Base-by-base conservation (phyloP, 1,139 yeast genomes). In the Blastobotrys niveus region DNA sequence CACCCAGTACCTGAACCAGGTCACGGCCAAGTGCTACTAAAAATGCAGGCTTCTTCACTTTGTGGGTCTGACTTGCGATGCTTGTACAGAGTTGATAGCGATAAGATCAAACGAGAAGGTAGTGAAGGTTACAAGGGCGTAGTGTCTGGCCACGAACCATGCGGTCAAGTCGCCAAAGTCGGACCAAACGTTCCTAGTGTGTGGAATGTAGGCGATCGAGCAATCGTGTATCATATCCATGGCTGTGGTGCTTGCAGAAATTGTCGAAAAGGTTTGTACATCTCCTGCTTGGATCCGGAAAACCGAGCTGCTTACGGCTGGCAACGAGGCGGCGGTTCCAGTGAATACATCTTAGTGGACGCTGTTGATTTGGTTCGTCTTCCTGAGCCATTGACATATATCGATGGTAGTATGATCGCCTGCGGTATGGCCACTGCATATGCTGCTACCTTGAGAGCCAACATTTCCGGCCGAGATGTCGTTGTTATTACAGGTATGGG, bases 401-500 rank as follows among this genome's bases (percentile, higher is more conserved):
- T 48, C 19, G 52, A 48, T 30, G 52, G 52, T 3, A 39, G 47
- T 24, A 45, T 48, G 49, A 42, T 48, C 20, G 52, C 52, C 10
- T 48, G 52, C 32, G 52, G 52, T 14, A 25, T 45, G 12, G 43
- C 49, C 7, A 48, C 49, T n/a, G 45, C 52, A 3, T 48, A 48
- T 31, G 52, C 52, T 22, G 52, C 52, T 10, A 48, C 52, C 5
- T 15, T 48, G 19, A 27, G 52, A 32, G 50, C 50, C 26, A 39
- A 42, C 5, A 48, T 48, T 37, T 47, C 48, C 20, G 52, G 52
- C 20, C 34, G 52, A 14, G 52, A 48, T 33, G 48, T 42, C 12
- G 50, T 48, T 7, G 39, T 48, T 22, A 42, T 48, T 14, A 48
- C 52, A 12, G 52, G 52, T n/a, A 42, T 49, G 35, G 52, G 52